These are phyloP conservation scores for Perkinsus olseni DNA, from an alignment of 169 alveolate genomes.

Conservation along the genomic window DNA sequence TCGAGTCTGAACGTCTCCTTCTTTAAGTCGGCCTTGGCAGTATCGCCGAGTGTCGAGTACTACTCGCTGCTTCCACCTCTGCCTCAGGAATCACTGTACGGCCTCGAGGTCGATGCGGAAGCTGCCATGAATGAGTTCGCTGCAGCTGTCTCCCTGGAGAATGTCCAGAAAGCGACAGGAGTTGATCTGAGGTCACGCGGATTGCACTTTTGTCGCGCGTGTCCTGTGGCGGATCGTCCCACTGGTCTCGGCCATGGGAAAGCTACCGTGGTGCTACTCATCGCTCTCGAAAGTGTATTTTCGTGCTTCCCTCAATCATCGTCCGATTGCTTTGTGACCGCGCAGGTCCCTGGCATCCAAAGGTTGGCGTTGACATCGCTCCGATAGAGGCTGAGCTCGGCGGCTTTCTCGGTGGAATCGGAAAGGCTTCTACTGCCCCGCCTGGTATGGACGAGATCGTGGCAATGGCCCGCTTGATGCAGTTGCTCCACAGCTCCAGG, in stretches of 20 bases:
- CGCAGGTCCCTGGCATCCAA: neutral
- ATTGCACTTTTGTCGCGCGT: too few species aligned
- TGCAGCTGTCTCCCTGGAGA: neutral
- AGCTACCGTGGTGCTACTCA: too few species aligned
- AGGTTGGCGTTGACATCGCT: neutral
- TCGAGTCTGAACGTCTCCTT: too few species aligned
- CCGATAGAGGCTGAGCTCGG: neutral
- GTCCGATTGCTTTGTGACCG: too few species aligned
- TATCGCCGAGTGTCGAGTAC: too few species aligned
- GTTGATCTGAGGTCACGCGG: neutral
- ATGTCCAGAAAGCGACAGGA: neutral
- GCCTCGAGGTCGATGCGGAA: neutral
- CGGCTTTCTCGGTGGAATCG: neutral
- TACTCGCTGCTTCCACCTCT: neutral
- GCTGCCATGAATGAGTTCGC: neutral
- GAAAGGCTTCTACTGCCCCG: neutral
- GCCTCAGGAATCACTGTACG: neutral
- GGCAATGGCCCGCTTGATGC: neutral
- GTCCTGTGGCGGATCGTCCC: too few species aligned
- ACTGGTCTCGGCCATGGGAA: too few species aligned
- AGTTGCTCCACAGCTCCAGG: neutral
- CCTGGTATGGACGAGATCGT: slow-evolving; percentile 2
- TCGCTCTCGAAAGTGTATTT: too few species aligned
- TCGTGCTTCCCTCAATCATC: too few species aligned
- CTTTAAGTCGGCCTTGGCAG: too few species aligned